Base-by-base conservation (phyloP, 495 filamentous ascomycete species). In the Aspergillus ellipticus region DNA sequence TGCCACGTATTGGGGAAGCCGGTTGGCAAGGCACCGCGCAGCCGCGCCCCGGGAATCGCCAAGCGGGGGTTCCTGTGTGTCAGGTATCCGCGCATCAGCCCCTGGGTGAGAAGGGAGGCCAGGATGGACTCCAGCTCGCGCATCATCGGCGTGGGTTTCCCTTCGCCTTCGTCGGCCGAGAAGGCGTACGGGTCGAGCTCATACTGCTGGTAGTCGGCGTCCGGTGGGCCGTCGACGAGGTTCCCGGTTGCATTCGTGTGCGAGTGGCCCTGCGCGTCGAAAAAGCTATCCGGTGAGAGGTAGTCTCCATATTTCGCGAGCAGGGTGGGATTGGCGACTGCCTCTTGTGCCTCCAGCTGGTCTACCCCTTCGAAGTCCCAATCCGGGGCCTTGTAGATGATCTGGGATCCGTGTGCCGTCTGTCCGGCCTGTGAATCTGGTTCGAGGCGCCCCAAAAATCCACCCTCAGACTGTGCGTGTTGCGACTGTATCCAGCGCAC, bases 81-180 rank as follows among this genome's bases (percentile, higher is more conserved):
- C 20, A 97, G 79, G 60, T 92, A 98, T 5, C 94, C 94, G 53
- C 86, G 85, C 49, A 97, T 78, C n/a, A 97, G 74, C 7, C 86
- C 88, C 67, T 96, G 90, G 24, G 86, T 84, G 15, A 96, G 79
- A 6, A 97, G 74, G 1, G 86, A 88, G 0, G 88, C 81, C 9
- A 95, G 75, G 3, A 90, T 84, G 2, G 79, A 82, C 70, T 96
- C 94, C n/a, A 96, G 77, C 59, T 87, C 86, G 1, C 80, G 70
- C 64, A 86, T 75, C 39, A 83, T 71, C 13, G 83, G 74, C 39
- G 74, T 67, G 42, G 78, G 61, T 62, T 83, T 55, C 73, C 72
- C 60, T 72, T 66, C 26, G 62, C 82, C 64, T 24, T 55, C 41
- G n/a, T 62, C 52, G 11, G 41, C 22, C 21, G 49, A 42, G 16